Evolutionary conservation across 306 rosid species (phyloP), one percentile per base, ranked within the genome.

Genomic region (Gillenia trifoliata): DNA sequence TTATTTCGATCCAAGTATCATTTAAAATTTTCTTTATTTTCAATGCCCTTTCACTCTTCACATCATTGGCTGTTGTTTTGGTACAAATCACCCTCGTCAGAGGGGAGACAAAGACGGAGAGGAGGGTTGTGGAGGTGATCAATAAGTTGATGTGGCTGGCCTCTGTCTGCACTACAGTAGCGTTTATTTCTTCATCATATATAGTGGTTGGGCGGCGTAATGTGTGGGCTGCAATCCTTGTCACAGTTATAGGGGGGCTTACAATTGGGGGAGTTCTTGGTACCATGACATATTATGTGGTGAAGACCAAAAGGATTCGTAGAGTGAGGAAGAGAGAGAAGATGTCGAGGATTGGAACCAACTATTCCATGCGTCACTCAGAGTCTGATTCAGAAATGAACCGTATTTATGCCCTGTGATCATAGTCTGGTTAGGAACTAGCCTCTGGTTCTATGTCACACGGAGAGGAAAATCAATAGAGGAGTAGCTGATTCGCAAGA

Each of bases 131-230:
- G 33, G 89, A 83, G 71, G 94, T 93, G 80, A 89, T 93, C 75
- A 93, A 93, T 56, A 93, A 93, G 89, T 63, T 90, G 86, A 89
- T 93, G 98, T 91, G 97, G 97, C 73, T 93, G 72, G 98, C 98
- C 74, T 85, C 96, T 38, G 88, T 88, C 2, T 79, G 88, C 75
- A 91, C 94, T 54, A 76, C 97, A 2, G 74, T 91, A 68, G 87
- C 98, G 2, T 93, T 88, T 78, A 69, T 86, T 28, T 76, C 98
- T 15, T 84, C 97, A 19, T 77, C 98, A 68, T 91, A 89, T 74
- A 93, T 91, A 68, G 90, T 91, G 5, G 84, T 86, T 65, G 98
- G 98, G 60, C 80, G 97, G 20, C 87, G 56, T 61, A 85, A 86
- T 71, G 1, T 2, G 43, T 91, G 98, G 97, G 96, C 97, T 70